Evolutionary conservation across 768 basidiomycete genomes (phyloP), one percentile per base, ranked within the genome.

Genomic region (Leccinellum rugosiceps): DNA sequence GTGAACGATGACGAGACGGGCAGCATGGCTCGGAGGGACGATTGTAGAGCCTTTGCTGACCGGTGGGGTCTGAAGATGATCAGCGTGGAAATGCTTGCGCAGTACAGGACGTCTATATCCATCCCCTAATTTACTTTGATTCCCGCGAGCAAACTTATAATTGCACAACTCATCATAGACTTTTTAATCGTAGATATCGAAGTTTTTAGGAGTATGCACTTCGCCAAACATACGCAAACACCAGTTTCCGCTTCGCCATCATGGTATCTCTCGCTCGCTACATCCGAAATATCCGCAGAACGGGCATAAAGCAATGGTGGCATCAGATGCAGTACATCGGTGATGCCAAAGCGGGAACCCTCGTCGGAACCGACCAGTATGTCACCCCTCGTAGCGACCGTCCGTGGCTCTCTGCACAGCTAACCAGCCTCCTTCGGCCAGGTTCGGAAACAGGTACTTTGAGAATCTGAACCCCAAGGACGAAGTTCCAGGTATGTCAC

Each of bases 371-470:
- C 48, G 93, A 96, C 79, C 87, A 88, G 94, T 97, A 66, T 62
- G 92, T 86, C 21, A 23, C 8, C 50, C 4, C 19, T 34, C 5
- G 4, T 6, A 2, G 2, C 21, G 13, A 28, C 50, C 31, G 31
- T 31, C 34, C 17, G 13, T 19, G 10, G 25, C 21, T 23, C 55
- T 44, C 44, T 21, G 25, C 59, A 35, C 41, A 49, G 51, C 58
- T 55, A 11, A 63, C 21, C 54, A 9, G 0, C 25, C 34, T 48
- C 3, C 15, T 32, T 58, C 56, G 52, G 55, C n/a, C 65, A 94
- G 92, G 71, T 93, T 96, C 72, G 96, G 94, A 45, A 98, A 98
- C 81, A 82, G 82, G 59, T 98, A 95, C 75, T 98, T 82, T 65
- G 93, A 98, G 80, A 97, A 98, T 75, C 70, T 86, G 72, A 91